phyloP scores from a whole-genome alignment of 352 stramenopile genomes.

The Pythium vanterpoolii region DNA sequence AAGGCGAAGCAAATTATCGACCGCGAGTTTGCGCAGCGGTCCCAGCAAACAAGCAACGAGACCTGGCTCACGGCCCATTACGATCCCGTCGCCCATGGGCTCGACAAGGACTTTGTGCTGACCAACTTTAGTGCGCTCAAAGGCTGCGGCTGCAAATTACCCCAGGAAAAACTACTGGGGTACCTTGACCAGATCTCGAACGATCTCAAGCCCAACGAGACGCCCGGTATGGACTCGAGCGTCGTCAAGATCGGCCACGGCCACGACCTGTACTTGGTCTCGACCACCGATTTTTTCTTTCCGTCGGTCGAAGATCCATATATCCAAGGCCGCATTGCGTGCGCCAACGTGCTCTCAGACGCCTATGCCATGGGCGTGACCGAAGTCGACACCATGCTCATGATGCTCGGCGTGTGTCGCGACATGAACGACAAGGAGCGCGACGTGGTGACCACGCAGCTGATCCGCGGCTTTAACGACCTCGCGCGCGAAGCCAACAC shows the following conservation, averaged over 20 bases:
- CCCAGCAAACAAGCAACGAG: not conserved
- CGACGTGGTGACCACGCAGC: constrained; percentile 91
- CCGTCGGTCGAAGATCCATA: constrained; percentile 94
- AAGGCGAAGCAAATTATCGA: constrained; percentile 61
- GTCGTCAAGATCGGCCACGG: constrained; percentile 87
- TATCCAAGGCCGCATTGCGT: constrained; percentile 90
- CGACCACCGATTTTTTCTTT: constrained; percentile 96
- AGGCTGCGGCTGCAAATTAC: constrained; percentile 96
- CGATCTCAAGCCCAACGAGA: constrained; percentile 91
- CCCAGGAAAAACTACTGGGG: constrained; percentile 90
- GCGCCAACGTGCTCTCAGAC: constrained; percentile 94
- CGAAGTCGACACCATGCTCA: constrained; percentile 94
- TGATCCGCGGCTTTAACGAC: constrained; percentile 95
- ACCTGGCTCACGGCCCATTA: constrained; percentile 34
- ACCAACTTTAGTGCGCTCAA: constrained; percentile 90
- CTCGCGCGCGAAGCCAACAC: constrained; percentile 81
- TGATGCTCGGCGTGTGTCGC: constrained; percentile 91
- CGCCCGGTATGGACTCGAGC: constrained; percentile 87
- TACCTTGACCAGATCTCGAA: constrained; percentile 89
- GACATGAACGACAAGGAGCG: constrained; percentile 91
- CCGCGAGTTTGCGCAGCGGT: constrained; percentile 42
- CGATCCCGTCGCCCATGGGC: constrained; percentile 54
- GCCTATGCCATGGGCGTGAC: constrained; percentile 94
- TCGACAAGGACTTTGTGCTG: constrained; percentile 75
- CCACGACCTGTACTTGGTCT: constrained; percentile 86